A percentile compares a stretch with the other conserved stretches of the same genome.
Evolutionary conservation across 2,329 filamentous ascomycete genomes (phyloP).

Genomic region (Trematosphaeria pertusa): DNA sequence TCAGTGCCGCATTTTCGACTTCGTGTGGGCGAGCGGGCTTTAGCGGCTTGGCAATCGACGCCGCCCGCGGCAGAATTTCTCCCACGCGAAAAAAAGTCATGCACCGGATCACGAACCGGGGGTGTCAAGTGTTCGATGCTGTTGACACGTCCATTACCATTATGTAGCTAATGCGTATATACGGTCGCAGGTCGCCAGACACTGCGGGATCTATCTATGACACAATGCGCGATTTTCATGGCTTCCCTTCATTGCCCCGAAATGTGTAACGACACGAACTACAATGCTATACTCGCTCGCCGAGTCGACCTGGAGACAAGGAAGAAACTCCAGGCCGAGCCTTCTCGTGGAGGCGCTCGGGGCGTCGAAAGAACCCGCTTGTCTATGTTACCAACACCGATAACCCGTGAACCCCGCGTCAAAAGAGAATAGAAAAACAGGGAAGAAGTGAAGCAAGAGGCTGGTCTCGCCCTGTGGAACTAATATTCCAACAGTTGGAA

Average conservation of each 20-base stretch:
- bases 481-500: neutral
- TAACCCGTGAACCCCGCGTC: conserved; percentile 23
- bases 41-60: conserved; percentile 25
- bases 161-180: conserved; percentile 39
- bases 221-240: conserved; percentile 36
- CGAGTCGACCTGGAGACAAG: conserved; percentile 21
- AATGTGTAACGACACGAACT: conserved; percentile 26
- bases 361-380: conserved; percentile 33
- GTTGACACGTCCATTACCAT: conserved; percentile 37
- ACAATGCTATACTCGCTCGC: conserved; percentile 20
- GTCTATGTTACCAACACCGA: conserved; percentile 44
- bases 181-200: conserved; percentile 26
- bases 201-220: conserved; percentile 41
- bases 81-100: neutral
- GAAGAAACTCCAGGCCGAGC: conserved; percentile 18
- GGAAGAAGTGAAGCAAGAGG: conserved; percentile 29
- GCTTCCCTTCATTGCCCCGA: conserved; percentile 36
- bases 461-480: conserved; percentile 7
- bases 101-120: too few relatives aligned
- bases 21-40: conserved; percentile 23
- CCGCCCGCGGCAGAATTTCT: conserved; percentile 25
- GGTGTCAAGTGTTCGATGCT: too few relatives aligned
- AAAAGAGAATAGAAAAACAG: conserved; percentile 37
- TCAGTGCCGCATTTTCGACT: conserved; percentile 18
- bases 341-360: conserved; percentile 23